phyloP scores from a whole-genome alignment of 2,329 filamentous ascomycete genomes.

The Podosphaera fusca region DNA sequence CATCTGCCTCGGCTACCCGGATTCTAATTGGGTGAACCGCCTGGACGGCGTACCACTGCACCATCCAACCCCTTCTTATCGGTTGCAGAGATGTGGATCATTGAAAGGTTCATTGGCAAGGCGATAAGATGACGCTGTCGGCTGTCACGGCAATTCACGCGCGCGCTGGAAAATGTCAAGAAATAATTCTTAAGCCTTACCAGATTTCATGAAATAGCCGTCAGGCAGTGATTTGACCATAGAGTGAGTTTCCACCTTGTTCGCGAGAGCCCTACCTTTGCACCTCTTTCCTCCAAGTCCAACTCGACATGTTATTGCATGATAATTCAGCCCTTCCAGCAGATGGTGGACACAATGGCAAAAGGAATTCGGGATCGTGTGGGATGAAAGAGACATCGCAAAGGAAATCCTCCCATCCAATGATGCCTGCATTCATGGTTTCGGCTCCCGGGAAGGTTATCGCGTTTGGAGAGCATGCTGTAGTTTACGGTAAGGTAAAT shows the following conservation, averaged over 20 bases:
- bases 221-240: too few relatives aligned
- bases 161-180: too few relatives aligned
- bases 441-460: conserved; percentile 97
- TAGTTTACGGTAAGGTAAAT: conserved; percentile 77
- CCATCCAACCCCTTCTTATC: too few relatives aligned
- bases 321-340: neutral
- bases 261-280: neutral
- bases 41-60: too few relatives aligned
- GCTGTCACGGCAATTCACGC: too few relatives aligned
- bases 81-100: too few relatives aligned
- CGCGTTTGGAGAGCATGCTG: conserved; percentile 90
- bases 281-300: neutral
- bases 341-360: neutral
- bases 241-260: neutral
- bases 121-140: too few relatives aligned
- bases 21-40: too few relatives aligned
- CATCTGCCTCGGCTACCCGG: too few relatives aligned
- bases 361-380: neutral
- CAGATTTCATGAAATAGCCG: too few relatives aligned
- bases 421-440: conserved; percentile 84
- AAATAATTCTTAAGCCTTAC: too few relatives aligned
- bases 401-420: neutral
- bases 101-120: too few relatives aligned
- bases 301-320: neutral
- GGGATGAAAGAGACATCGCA: neutral